Conservation (phyloP, 208 protist genomes). For the Crithidia expoeki region DNA sequence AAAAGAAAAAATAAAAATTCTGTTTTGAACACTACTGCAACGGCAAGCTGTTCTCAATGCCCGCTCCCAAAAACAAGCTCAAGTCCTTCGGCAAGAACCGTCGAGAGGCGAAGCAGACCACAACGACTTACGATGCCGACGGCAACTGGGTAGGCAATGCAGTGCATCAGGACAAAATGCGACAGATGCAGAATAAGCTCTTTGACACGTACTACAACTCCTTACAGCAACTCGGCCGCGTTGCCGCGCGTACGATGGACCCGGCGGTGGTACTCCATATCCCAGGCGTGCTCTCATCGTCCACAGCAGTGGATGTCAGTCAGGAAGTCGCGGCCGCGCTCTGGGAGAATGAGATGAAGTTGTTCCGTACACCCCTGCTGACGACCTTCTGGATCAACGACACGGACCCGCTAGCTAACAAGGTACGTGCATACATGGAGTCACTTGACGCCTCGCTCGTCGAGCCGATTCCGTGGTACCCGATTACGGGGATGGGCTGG, state of each 20-base stretch:
- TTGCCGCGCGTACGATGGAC: slow-evolving; percentile 28
- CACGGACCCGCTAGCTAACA: slow-evolving; percentile 69
- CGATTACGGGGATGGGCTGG: slow-evolving; percentile 77
- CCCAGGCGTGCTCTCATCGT: neutral
- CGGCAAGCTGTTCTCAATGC: slow-evolving; percentile 25
- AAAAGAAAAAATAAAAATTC: no score
- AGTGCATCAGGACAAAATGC: slow-evolving; percentile 67
- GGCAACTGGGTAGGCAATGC: slow-evolving; percentile 60
- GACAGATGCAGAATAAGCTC: slow-evolving; percentile 45
- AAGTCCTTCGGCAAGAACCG: slow-evolving; percentile 77
- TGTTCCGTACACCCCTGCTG: slow-evolving; percentile 74
- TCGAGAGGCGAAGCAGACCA: slow-evolving; percentile 36
- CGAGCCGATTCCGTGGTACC: slow-evolving; percentile 88
- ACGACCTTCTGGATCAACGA: slow-evolving; percentile 90
- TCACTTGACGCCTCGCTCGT: slow-evolving; percentile 45
- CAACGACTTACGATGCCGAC: slow-evolving; percentile 70
- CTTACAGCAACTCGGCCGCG: slow-evolving; percentile 58
- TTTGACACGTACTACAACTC: slow-evolving; percentile 79
- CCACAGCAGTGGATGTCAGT: neutral
- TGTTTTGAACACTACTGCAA: no score
- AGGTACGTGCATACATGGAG: slow-evolving; percentile 61
- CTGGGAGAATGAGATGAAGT: slow-evolving; percentile 65
- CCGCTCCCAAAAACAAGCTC: slow-evolving; percentile 54
- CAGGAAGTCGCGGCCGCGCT: slow-evolving; percentile 11
- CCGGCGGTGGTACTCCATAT: neutral